Evolutionary conservation across 192 early-diverging fungal genomes (phyloP), one percentile per base, ranked within the genome.

Genomic region (Backusella liffmaniae): DNA sequence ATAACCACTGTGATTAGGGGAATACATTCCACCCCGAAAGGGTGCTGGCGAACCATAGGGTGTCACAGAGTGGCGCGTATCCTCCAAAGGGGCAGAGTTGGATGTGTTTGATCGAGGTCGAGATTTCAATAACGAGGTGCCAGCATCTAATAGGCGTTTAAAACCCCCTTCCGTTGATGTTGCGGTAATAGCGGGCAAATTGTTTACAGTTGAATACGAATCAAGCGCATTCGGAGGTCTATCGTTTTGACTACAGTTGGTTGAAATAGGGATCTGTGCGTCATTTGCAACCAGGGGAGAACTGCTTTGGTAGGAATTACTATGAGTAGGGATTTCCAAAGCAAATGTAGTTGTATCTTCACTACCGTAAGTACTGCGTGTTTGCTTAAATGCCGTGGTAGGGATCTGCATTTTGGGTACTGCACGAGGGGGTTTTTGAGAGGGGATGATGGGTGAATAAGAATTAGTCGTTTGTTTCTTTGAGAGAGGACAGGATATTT

Each of bases 391-490:
- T n/a, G 80, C 80, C 2, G 76, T 79, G 16, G 80, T 75, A 5
- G 75, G 79, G 12, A 84, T 84, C 65, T 81, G 74, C 77, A 84
- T 77, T 18, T 76, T 67, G 13, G 81, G 80, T 3, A 77, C 78
- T 18, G 74, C 76, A 18, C 73, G 26, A 15, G 77, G 78, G 32
- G 81, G 76, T 6, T 75, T 68, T 65, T 83, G 82, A 5, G 67
- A 74, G 4, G 78, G 82, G 41, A 79, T 76, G 1, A 79, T 76
- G 30, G 75, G 66, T 1, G 74, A 51, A 42, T 77, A 74, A n/a
- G 41, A 68, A 26, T 59, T 7, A 36, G 9, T 37, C 1, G 67
- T 3, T 41, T 69, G 67, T 69, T 69, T 21, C n/a, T 69, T 69
- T 69, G 34, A 39, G 29, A 41, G 39, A 9, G 35, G 44, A 2